Evolutionary conservation across 2,329 filamentous ascomycete genomes (phyloP).

Genomic region (Alternaria gaisen): DNA sequence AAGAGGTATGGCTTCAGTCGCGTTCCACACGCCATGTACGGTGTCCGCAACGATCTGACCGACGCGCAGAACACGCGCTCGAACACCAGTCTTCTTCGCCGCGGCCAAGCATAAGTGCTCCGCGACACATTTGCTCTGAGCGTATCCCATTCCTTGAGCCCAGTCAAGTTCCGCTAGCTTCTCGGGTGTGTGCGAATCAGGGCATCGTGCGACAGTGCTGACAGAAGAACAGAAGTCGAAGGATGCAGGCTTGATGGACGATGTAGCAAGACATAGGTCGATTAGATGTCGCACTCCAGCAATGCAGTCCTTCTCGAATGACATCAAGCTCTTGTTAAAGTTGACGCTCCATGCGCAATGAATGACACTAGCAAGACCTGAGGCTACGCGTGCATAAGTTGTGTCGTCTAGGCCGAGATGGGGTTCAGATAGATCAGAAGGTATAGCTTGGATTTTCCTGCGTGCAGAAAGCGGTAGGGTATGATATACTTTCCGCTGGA

Average conservation of each 20-base stretch:
- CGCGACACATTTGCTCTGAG: conserved; percentile 59
- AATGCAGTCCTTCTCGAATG: conserved; percentile 60
- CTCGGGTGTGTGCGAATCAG: conserved; percentile 28
- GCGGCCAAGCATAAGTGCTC: conserved; percentile 53
- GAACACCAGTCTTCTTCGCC: conserved; percentile 27
- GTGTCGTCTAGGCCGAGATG: conserved; percentile 52
- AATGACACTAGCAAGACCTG: conserved; percentile 54
- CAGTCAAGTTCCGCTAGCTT: conserved; percentile 46
- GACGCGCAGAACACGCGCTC: conserved; percentile 40
- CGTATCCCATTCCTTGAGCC: conserved; percentile 63
- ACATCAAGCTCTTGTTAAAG: conserved; percentile 62
- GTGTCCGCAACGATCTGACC: conserved; percentile 62
- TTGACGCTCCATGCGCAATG: conserved; percentile 66
- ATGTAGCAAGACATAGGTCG: conserved; percentile 47
- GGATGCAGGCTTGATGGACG: conserved; percentile 46
- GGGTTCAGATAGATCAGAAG: conserved; percentile 51
- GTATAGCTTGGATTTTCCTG: conserved; percentile 47
- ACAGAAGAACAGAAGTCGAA: conserved; percentile 59
- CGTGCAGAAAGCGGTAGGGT: conserved; percentile 28
- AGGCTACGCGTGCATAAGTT: conserved; percentile 22
- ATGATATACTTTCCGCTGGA: conserved; percentile 50
- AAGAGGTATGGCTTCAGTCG: conserved; percentile 60
- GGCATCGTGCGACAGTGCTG: conserved; percentile 54
- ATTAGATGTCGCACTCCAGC: conserved; percentile 58
- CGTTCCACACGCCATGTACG: conserved; percentile 58